Percentiles rank a stretch among this genome's conserved stretches.
These are phyloP conservation scores for Fusarium nanum DNA, from an alignment of 2,329 filamentous ascomycete genomes.

Conservation along the genomic window DNA sequence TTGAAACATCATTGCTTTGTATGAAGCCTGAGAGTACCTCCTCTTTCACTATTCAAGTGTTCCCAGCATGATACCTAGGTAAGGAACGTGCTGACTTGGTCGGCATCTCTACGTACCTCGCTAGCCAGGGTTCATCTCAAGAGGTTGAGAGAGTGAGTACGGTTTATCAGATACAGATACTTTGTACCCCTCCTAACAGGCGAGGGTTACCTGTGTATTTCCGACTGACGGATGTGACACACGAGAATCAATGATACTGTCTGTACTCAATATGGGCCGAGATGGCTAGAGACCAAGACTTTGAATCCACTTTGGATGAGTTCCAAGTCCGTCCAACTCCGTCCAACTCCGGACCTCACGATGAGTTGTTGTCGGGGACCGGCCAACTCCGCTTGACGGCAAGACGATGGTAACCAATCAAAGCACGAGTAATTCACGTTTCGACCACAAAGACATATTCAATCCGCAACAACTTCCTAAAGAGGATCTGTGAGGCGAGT, in stretches of 20 bases:
- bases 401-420: conserved; percentile 29
- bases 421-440: conserved; percentile 16
- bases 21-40: neutral
- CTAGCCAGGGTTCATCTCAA: neutral
- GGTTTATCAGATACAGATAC: neutral
- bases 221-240: neutral
- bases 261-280: no score
- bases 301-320: neutral
- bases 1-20: conserved; percentile 17
- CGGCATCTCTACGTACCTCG: neutral
- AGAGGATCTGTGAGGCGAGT: conserved; percentile 21
- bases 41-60: neutral
- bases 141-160: neutral
- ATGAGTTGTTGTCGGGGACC: conserved; percentile 29
- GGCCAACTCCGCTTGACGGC: conserved; percentile 35
- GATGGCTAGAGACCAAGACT: neutral
- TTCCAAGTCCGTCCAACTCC: conserved; percentile 20
- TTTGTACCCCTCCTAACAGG: neutral
- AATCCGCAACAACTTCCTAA: conserved; percentile 36
- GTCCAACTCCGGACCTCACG: conserved; percentile 29
- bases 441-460: conserved; percentile 31
- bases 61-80: no score
- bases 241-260: neutral
- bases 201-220: neutral
- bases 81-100: neutral